Evolutionary conservation across 164 flowering plant species (phyloP), one percentile per base, ranked within the genome.

Genomic region (Stephania yunnanensis): DNA sequence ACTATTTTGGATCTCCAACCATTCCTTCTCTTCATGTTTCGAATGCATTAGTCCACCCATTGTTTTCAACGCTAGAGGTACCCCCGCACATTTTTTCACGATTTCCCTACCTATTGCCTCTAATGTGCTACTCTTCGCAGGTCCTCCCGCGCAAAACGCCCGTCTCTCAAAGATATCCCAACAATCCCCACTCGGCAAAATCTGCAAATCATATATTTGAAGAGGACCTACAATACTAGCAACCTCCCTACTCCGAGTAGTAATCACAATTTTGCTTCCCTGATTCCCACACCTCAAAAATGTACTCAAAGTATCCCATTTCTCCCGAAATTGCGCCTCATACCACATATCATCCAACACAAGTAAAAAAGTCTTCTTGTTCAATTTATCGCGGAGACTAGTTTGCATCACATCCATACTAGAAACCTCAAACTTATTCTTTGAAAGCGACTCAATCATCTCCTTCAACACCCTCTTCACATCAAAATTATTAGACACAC

Each of bases 341-440:
- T 25, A 11, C 73, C 73, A 48, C 19, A 71, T 25, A 48, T 71
- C 73, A 22, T 71, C 73, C 73, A 71, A 25, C 19, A 71, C 73
- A 0, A 71, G 63, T 71, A 71, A 71, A 71, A 71, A 71, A 11
- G n/a, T 48, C 61, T 71, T 71, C 52, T 30, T 46, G 25, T 6
- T 48, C 42, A 71, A 45, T 7, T 46, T 8, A 0, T 48, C 63
- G 50, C 8, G 13, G 5, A 71, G 73, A 22, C 7, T 22, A 48
- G 19, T 20, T 71, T 20, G 42, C 63, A 71, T 5, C 5, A 45
- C 17, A 71, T 71, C 63, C 63, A 71, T 7, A 42, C 63, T 29
- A 11, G 46, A 19, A 1, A 71, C 4, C 8, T 22, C 63, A 71
- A 25, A 22, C 5, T 44, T 25, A 1, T 29, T 48, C 10, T 45